Conservation (phyloP, 495 filamentous ascomycete genomes). For the Penicillium fimorum region DNA sequence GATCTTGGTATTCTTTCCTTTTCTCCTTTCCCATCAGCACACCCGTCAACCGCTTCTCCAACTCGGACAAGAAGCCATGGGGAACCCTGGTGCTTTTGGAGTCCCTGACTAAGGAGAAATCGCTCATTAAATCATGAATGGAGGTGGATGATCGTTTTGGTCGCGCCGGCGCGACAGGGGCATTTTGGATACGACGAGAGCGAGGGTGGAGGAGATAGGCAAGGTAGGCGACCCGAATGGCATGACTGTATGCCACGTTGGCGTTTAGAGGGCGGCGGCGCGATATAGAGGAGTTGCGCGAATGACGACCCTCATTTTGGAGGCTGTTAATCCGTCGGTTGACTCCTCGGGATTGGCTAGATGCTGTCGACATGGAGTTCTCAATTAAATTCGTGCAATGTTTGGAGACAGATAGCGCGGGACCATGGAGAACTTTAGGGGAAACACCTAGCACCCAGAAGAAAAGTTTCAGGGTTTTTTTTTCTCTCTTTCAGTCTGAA, state of each 20-base stretch:
- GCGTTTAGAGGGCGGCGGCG: constrained; percentile 51
- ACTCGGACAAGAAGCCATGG: constrained; percentile 69
- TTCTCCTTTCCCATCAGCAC: constrained; percentile 69
- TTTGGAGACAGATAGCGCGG: constrained; percentile 30
- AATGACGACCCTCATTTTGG: constrained; percentile 52
- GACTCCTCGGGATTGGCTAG: constrained; percentile 51
- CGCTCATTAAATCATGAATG: constrained; percentile 68
- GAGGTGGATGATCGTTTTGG: constrained; percentile 67
- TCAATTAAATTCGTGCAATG: constrained; percentile 26
- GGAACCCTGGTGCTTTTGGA: constrained; percentile 77
- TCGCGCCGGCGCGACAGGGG: constrained; percentile 59
- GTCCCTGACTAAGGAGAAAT: constrained; percentile 72
- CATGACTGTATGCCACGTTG: constrained; percentile 83
- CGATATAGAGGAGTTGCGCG: constrained; percentile 51
- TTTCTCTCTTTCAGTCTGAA: background rate
- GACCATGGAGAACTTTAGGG: constrained; percentile 36
- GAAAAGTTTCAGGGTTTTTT: constrained; percentile 4
- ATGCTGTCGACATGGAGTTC: constrained; percentile 54
- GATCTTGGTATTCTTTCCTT: constrained; percentile 75
- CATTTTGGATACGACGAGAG: constrained; percentile 80
- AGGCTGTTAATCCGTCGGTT: constrained; percentile 57
- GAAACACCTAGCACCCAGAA: constrained; percentile 28
- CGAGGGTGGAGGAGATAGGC: constrained; percentile 90
- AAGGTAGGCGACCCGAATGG: constrained; percentile 88
- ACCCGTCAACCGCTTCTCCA: constrained; percentile 66